Conservation (phyloP, 2,329 filamentous ascomycete species). For the Nannizziopsis arthrosporioides region DNA sequence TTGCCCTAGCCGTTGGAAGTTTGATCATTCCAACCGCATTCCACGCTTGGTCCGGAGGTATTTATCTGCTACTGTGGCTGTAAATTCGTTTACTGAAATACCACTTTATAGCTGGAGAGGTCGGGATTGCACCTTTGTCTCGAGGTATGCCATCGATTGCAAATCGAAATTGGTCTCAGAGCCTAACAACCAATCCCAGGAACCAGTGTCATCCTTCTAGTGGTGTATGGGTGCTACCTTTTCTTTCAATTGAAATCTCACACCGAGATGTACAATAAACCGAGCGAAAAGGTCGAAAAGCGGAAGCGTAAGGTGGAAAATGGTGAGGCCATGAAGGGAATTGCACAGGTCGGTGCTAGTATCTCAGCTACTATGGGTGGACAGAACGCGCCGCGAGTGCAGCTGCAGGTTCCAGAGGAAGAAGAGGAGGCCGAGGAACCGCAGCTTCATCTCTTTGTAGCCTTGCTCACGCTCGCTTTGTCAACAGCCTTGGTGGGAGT, state of each 20-base stretch:
- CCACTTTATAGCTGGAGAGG: constrained; percentile 18
- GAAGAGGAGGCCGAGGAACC: constrained; percentile 61
- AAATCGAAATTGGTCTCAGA: background rate
- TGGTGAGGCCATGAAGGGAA: constrained; percentile 39
- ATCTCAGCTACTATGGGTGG: constrained; percentile 42
- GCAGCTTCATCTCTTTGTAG: constrained; percentile 39
- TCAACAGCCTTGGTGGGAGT: constrained; percentile 70
- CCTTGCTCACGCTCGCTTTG: constrained; percentile 53
- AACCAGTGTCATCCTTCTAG: constrained; percentile 64
- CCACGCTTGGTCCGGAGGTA: constrained; percentile 43
- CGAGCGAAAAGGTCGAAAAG: constrained; percentile 65
- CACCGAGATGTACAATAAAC: constrained; percentile 63
- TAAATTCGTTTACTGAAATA: constrained; percentile 1
- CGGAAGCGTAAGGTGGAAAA: constrained; percentile 31
- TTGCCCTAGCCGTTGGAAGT: constrained; percentile 66
- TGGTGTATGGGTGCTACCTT: constrained; percentile 75
- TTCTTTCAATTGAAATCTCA: constrained; percentile 89
- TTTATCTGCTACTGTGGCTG: constrained; percentile 11
- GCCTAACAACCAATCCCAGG: constrained; percentile 19
- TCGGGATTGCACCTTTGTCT: constrained; percentile 23
- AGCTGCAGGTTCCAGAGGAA: constrained; percentile 49
- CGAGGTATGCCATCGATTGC: constrained; percentile 19
- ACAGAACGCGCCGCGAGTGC: constrained; percentile 39
- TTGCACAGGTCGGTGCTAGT: constrained; percentile 42
- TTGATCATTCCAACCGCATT: constrained; percentile 88